A percentile compares a stretch with the other conserved stretches of the same genome.
These are phyloP conservation scores for Coniferiporia sulphurascens DNA, from an alignment of 1,284 basidiomycete species.

Conservation along the genomic window DNA sequence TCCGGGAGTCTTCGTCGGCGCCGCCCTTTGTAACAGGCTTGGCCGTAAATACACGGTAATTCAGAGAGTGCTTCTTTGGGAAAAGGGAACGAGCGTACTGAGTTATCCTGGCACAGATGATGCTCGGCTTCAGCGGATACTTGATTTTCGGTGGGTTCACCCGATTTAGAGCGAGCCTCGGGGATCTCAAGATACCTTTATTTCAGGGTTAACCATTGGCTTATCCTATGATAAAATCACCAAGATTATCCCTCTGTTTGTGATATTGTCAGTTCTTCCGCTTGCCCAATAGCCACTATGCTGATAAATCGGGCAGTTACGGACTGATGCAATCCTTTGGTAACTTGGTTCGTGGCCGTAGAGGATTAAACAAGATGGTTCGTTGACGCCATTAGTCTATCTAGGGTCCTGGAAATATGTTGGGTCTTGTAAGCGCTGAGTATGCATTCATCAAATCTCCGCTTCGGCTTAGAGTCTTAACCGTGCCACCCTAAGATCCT, in stretches of 20 bases:
- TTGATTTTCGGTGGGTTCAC: slow-evolving; percentile 54
- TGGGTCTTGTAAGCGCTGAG: slow-evolving; percentile 64
- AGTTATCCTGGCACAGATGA: slow-evolving; percentile 43
- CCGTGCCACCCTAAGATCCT: slow-evolving; percentile 40
- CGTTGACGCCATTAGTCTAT: background rate
- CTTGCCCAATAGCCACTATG: slow-evolving; percentile 17
- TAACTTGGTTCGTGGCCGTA: slow-evolving; percentile 44
- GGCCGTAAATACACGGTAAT: slow-evolving; percentile 59
- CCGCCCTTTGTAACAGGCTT: slow-evolving; percentile 57
- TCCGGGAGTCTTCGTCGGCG: slow-evolving; percentile 62
- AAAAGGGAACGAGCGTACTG: background rate
- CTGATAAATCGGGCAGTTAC: slow-evolving; percentile 40
- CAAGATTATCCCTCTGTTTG: slow-evolving; percentile 59
- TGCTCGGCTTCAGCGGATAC: slow-evolving; percentile 72
- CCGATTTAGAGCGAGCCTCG: background rate
- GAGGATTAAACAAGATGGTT: background rate
- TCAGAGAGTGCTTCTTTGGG: background rate
- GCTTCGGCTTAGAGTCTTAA: slow-evolving; percentile 1
- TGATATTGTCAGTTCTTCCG: slow-evolving; percentile 49
- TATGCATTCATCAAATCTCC: slow-evolving; percentile 31
- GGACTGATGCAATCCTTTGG: slow-evolving; percentile 66
- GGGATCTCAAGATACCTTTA: background rate
- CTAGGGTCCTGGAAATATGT: slow-evolving; percentile 71
- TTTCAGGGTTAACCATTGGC: slow-evolving; percentile 57
- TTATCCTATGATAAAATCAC: slow-evolving; percentile 63